These are phyloP conservation scores for Vitis hybrid DNA, from an alignment of 177 flowering plant species.

Conservation along the genomic window DNA sequence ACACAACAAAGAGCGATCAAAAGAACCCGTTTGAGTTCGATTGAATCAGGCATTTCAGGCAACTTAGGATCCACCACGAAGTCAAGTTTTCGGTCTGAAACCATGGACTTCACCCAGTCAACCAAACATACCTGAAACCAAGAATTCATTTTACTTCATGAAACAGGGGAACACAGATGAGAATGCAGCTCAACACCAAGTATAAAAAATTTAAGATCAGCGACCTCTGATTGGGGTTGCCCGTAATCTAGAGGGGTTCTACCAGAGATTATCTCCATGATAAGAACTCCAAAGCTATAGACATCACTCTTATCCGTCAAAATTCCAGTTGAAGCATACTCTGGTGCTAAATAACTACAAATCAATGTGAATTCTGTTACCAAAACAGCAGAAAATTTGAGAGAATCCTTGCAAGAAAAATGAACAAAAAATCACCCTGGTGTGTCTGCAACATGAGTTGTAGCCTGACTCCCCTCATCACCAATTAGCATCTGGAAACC, in stretches of 20 bases:
- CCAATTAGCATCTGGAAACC: constrained; percentile 27
- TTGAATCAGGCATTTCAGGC: constrained; percentile 26
- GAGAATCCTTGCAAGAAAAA: neutral
- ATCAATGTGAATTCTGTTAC: neutral
- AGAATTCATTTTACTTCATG: neutral
- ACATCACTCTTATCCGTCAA: constrained; percentile 32
- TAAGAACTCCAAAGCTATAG: constrained; percentile 48
- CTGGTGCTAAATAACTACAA: constrained; percentile 31
- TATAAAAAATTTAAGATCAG: neutral
- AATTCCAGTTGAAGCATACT: constrained; percentile 7
- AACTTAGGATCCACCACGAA: constrained; percentile 37
- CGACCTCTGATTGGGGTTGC: constrained; percentile 23
- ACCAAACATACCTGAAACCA: constrained; percentile 32
- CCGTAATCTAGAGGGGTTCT: constrained; percentile 25
- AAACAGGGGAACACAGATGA: neutral
- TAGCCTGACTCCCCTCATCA: constrained; percentile 7
- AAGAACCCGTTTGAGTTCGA: constrained; percentile 40
- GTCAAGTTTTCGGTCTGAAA: constrained; percentile 16
- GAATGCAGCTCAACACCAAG: too few relatives aligned
- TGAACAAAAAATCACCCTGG: constrained; percentile 26
- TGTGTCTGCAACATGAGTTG: constrained; percentile 3
- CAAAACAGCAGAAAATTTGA: neutral
- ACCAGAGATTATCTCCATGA: constrained; percentile 49
- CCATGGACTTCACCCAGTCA: constrained; percentile 48
- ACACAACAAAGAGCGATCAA: constrained; percentile 49